Conservation (phyloP, 345 rosid genomes). For the Camelina sativa region DNA sequence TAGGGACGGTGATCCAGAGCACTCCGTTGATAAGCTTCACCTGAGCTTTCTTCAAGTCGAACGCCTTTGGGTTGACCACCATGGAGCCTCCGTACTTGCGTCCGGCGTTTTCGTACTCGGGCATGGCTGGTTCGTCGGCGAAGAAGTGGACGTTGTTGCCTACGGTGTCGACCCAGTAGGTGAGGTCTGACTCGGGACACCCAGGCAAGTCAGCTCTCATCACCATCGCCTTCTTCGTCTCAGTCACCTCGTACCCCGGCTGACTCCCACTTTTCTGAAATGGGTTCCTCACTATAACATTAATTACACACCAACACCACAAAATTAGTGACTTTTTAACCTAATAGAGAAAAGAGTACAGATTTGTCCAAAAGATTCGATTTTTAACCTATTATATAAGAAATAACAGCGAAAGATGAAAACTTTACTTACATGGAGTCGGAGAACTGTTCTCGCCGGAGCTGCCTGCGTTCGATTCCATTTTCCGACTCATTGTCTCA, state of each 20-base stretch:
- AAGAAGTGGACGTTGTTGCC: constrained; percentile 25
- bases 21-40: constrained; percentile 37
- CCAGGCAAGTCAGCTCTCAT: constrained; percentile 33
- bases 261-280: constrained; percentile 20
- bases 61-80: background rate
- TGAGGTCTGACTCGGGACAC: constrained; percentile 20
- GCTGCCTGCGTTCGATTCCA: background rate
- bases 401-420: background rate
- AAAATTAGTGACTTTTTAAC: background rate
- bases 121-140: constrained; percentile 30
- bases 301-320: background rate
- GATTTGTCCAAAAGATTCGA: background rate
- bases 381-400: background rate
- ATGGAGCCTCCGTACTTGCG: constrained; percentile 34
- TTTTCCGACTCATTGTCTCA: constrained; percentile 9
- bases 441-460: background rate
- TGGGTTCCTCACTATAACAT: constrained; percentile 7
- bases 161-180: background rate
- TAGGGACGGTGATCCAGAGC: constrained; percentile 36
- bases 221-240: constrained; percentile 1
- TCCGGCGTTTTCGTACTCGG: constrained; percentile 9
- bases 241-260: constrained; percentile 14
- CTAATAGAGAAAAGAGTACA: no score
- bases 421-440: constrained; percentile 24
- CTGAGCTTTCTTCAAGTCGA: background rate